phyloP scores from a whole-genome alignment of 2,329 filamentous ascomycete species.

The Ceratocystiopsis brevicomis region DNA sequence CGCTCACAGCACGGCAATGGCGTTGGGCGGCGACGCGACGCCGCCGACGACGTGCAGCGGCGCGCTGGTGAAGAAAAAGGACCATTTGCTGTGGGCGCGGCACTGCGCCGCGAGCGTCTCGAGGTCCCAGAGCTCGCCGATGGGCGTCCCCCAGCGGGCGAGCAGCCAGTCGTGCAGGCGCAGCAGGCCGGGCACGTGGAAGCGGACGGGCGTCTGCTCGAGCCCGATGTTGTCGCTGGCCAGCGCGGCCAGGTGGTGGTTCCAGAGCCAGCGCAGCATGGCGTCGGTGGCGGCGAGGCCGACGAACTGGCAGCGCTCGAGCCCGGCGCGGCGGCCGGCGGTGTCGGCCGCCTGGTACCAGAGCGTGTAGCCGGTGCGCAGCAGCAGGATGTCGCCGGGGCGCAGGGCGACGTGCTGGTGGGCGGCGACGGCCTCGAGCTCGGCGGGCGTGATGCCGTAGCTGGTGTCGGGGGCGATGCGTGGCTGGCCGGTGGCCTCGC shows the following conservation, averaged over 20 bases:
- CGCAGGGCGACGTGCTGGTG: conserved; percentile 25
- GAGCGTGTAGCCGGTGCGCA: conserved; percentile 27
- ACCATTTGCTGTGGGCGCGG: conserved; percentile 17
- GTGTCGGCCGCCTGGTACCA: conserved; percentile 23
- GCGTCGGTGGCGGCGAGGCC: conserved; percentile 20
- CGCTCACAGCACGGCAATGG: too few species aligned
- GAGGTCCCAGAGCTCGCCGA: conserved; percentile 25
- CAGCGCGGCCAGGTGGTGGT: conserved; percentile 23
- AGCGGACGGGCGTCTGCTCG: conserved; percentile 17
- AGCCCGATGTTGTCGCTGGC: conserved; percentile 24
- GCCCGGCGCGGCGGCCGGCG: conserved; percentile 17
- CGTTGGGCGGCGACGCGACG: conserved; percentile 3
- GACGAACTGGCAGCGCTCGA: conserved; percentile 17
- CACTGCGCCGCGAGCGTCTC: conserved; percentile 16
- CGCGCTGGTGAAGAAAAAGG: conserved; percentile 7
- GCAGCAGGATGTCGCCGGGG: conserved; percentile 32
- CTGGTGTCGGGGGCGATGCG: conserved; percentile 14
- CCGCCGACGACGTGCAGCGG: conserved; percentile 4
- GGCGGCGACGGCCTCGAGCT: conserved; percentile 19
- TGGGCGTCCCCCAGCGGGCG: conserved; percentile 10
- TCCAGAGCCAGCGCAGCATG: conserved; percentile 26
- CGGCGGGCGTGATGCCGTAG: conserved; percentile 17
- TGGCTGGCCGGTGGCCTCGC: conserved; percentile 20
- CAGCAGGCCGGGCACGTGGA: conserved; percentile 5
- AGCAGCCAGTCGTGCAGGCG: conserved; percentile 7